These are phyloP conservation scores for Gorgonomyces haynaldii DNA, from an alignment of 192 early-diverging fungal species.

Conservation along the genomic window DNA sequence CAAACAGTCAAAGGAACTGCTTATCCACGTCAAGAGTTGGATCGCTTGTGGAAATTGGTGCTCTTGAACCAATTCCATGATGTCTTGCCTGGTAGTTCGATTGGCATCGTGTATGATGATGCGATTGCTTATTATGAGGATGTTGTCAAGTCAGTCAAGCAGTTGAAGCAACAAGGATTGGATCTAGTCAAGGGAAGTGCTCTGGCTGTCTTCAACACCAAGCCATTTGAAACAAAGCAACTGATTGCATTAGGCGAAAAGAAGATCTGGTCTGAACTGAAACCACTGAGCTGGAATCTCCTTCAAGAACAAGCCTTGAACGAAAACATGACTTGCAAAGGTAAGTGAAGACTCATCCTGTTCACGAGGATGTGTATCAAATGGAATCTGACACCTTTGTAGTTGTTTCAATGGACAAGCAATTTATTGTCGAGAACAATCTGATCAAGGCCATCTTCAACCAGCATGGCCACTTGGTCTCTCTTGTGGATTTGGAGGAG, in stretches of 20 bases:
- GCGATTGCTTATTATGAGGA: slow-evolving; percentile 47
- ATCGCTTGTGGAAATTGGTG: slow-evolving; percentile 77
- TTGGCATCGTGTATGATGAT: slow-evolving; percentile 85
- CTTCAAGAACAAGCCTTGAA: too few species aligned
- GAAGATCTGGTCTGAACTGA: too few species aligned
- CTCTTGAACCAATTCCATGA: slow-evolving; percentile 97
- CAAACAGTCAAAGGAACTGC: background rate
- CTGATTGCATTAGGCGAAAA: too few species aligned
- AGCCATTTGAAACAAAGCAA: too few species aligned
- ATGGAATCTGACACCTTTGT: too few species aligned
- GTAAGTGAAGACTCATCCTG: too few species aligned
- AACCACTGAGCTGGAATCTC: too few species aligned
- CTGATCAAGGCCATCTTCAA: slow-evolving; percentile 64
- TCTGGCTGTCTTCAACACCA: too few species aligned
- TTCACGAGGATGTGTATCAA: too few species aligned
- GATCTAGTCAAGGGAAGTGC: background rate
- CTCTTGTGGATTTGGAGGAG: slow-evolving; percentile 3
- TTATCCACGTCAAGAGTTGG: slow-evolving; percentile 64
- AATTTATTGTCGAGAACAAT: slow-evolving; percentile 61
- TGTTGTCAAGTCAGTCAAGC: slow-evolving; percentile 16
- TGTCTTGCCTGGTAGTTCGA: slow-evolving; percentile 84
- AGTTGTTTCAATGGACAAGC: slow-evolving; percentile 15
- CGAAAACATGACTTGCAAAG: too few species aligned
- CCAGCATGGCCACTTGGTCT: slow-evolving; percentile 41
- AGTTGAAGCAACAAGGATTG: slow-evolving; percentile 14